Percentiles rank a stretch among this genome's conserved stretches.
Evolutionary conservation across 495 filamentous ascomycete genomes (phyloP).

Genomic region (Clavariopsis aquatica): DNA sequence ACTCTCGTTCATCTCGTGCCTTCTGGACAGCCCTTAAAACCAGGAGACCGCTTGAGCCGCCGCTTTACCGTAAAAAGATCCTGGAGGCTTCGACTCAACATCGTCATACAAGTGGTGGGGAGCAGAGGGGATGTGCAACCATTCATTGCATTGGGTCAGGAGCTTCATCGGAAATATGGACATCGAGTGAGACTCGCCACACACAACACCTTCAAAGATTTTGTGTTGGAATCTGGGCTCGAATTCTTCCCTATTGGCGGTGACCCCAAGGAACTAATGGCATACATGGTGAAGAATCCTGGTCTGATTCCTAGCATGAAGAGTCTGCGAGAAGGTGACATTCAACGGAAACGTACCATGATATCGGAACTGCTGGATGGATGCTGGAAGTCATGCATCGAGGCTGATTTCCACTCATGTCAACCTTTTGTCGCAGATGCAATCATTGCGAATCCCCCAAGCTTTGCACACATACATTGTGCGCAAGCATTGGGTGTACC

Average conservation of each 20-base stretch:
- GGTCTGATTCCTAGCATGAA: conserved; percentile 73
- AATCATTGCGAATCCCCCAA: conserved; percentile 83
- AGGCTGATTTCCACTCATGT: conserved; percentile 42
- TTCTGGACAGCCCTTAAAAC: not conserved
- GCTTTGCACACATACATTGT: conserved; percentile 78
- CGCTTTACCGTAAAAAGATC: conserved; percentile 36
- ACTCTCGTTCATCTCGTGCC: not conserved
- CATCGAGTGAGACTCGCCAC: conserved; percentile 79
- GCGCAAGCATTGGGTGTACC: conserved; percentile 80
- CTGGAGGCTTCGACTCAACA: conserved; percentile 54
- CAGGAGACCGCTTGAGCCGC: not conserved
- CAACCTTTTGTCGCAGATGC: conserved; percentile 71
- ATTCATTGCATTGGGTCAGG: conserved; percentile 67
- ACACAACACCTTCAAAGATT: conserved; percentile 68
- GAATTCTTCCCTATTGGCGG: conserved; percentile 83
- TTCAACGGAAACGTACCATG: conserved; percentile 62
- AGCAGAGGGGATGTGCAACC: conserved; percentile 79
- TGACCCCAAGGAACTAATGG: conserved; percentile 78
- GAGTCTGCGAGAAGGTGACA: conserved; percentile 66
- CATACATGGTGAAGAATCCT: conserved; percentile 81
- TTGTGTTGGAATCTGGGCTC: conserved; percentile 67
- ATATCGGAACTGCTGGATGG: conserved; percentile 74
- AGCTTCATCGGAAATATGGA: conserved; percentile 61
- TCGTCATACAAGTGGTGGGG: conserved; percentile 79
- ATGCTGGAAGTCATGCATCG: conserved; percentile 75